Conservation (phyloP, 805 yeast genomes). For the Komagataella pseudopastoris region DNA sequence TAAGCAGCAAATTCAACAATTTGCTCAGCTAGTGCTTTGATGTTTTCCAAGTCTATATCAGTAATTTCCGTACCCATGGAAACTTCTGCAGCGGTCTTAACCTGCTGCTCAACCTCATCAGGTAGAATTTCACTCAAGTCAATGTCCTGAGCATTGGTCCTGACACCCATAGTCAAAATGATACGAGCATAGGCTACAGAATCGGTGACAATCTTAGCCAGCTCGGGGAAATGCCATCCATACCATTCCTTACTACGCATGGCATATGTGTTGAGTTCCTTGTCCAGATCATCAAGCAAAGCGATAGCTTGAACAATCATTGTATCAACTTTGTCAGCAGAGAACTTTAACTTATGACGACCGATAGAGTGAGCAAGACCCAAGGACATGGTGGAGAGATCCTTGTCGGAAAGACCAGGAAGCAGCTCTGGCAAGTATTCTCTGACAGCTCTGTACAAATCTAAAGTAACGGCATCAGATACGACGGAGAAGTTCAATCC, state of each 20-base stretch:
- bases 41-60: constrained; percentile 76
- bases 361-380: constrained; percentile 99
- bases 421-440: constrained; percentile 87
- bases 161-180: constrained; percentile 84
- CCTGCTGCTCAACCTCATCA: constrained; percentile 84
- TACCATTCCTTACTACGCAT: constrained; percentile 99
- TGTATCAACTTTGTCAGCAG: constrained; percentile 96
- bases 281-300: constrained; percentile 88
- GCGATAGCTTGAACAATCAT: constrained; percentile 99
- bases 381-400: constrained; percentile 85
- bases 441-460: constrained; percentile 88
- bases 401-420: constrained; percentile 83
- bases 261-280: constrained; percentile 94
- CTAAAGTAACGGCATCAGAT: constrained; percentile 90
- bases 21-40: constrained; percentile 86
- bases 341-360: constrained; percentile 93
- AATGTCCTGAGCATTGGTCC: constrained; percentile 82
- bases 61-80: constrained; percentile 99
- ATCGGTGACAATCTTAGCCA: constrained; percentile 93
- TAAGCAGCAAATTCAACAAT: constrained; percentile 92
- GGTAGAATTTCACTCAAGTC: constrained; percentile 87
- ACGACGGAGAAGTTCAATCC: constrained; percentile 81
- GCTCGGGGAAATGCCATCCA: constrained; percentile 99
- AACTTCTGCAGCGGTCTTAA: constrained; percentile 94
- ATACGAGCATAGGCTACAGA: constrained; percentile 94